Evolutionary conservation across 768 basidiomycete genomes (phyloP), one percentile per base, ranked within the genome.

Genomic region (Lactifluus hygrophoroides): DNA sequence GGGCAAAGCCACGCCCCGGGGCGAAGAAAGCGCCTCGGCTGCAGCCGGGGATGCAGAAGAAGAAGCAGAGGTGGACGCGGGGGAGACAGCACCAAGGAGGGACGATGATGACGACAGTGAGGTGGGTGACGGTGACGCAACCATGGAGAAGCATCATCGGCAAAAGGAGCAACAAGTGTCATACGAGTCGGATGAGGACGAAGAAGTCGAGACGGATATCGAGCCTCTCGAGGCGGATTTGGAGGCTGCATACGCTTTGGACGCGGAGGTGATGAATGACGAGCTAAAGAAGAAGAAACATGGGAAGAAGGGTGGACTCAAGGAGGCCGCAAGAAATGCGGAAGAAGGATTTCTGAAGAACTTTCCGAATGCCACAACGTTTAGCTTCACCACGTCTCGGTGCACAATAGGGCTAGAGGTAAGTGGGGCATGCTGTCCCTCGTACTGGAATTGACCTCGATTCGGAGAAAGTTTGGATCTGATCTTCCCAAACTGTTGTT

Each of bases 401-500:
- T 93, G 90, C 68, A 82, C 79, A 45, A 89, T 98, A 69, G 81
- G 85, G 58, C 80, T 99, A 16, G 84, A 93, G 77, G 95, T 94
- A 67, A 65, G 85, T 32, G 34, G 54, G 17, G 27, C 48, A 30
- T 34, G 35, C 54, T 17, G 21, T 52, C 6, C 40, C 35, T 10
- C 43, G 30, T 28, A 44, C 51, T 14, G 43, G 44, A 3, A 40
- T 3, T 44, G 49, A 54, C 19, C 23, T 25, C 19, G 4, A 50
- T 7, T 37, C n/a, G 32, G 32, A 37, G 51, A n/a, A 60, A 98
- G 93, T 94, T 98, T 74, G 76, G 80, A 11, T 81, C 88, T 44
- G 84, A 90, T 66, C 86, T 93, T 69, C 94, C 94, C 11, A 98
- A 98, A 72, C 78, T 99, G 34, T 77, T 99, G 21, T 79, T 99